A percentile compares a stretch with the other conserved stretches of the same genome.
Evolutionary conservation across 805 yeast species (phyloP).

Genomic region (Zygosaccharomyces kombuchaensis): DNA sequence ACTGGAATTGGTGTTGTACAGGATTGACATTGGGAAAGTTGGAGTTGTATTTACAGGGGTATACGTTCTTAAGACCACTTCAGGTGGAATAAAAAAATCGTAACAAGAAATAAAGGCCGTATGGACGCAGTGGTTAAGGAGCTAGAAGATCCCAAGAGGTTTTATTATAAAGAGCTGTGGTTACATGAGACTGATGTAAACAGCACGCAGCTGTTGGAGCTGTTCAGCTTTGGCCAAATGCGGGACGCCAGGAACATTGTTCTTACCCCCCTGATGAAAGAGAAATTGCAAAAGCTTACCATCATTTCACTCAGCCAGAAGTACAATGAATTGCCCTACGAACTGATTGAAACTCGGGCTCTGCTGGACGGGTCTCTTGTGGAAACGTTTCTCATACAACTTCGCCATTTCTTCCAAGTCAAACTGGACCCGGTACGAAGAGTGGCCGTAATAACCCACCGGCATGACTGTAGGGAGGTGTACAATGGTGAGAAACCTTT

Average conservation of each 20-base stretch:
- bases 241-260: slow-evolving; percentile 11
- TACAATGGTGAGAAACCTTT: slow-evolving; percentile 11
- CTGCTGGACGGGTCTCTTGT: slow-evolving; percentile 11
- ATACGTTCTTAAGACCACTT: neutral
- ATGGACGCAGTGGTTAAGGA: neutral
- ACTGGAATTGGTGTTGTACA: slow-evolving; percentile 31
- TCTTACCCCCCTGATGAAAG: slow-evolving; percentile 16
- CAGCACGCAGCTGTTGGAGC: slow-evolving; percentile 17
- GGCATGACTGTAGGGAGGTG: slow-evolving; percentile 28
- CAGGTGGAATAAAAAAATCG: neutral
- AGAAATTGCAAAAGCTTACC: slow-evolving; percentile 24
- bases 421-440: slow-evolving; percentile 24
- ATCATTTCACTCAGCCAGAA: slow-evolving; percentile 21
- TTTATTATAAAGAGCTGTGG: slow-evolving; percentile 30
- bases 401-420: slow-evolving; percentile 19
- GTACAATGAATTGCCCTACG: slow-evolving; percentile 18
- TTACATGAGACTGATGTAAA: slow-evolving; percentile 7
- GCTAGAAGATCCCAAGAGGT: slow-evolving; percentile 21
- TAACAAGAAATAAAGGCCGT: neutral
- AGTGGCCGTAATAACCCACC: slow-evolving; percentile 11
- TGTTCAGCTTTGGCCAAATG: slow-evolving; percentile 29
- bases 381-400: slow-evolving; percentile 23
- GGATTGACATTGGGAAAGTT: slow-evolving; percentile 11
- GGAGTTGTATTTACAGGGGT: neutral
- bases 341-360: slow-evolving; percentile 13